Base-by-base conservation (phyloP, 2,329 filamentous ascomycete species). In the Epicoccum sorghinum region DNA sequence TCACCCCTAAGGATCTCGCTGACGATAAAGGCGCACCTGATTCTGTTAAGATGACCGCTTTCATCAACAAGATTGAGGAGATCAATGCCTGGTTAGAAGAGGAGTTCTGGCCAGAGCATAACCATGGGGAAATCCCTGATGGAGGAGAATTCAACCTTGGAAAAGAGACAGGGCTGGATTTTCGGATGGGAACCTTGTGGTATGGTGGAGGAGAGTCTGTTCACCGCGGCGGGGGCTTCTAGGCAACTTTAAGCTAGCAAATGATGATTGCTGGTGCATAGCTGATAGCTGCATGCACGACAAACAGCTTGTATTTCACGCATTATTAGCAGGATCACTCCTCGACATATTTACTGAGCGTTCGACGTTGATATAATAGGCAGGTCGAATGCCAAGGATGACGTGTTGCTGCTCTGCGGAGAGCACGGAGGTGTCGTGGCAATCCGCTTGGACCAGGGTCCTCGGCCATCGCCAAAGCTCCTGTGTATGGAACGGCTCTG, bases 141-240 rank as follows among this genome's bases (percentile, higher is more conserved):
- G 79, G 79, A 10, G 88, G 89, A 0, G 89, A 95, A 68, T 97
- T 93, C 92, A 78, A 89, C 23, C 86, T 97, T n/a, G 93, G 93
- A 0, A 85, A 96, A 65, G 91, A 93, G 72, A 88, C 81, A 64
- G 93, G 93, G 0, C 76, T 97, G 49, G 89, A 93, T 67, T 86
- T 86, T 54, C 84, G 90, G 39, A 85, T 83, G 59, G 93, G 93
- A 0, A 80, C 82, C 5, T 75, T 96, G 39, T 98, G 93, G 92
- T 71, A 67, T 77, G 93, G 79, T 3, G 90, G 87, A 24, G 93
- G 93, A 0, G 83, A 89, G 59, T 89, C 86, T 3, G 81, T 96
- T 14, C 68, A 77, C 55, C 50, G 80, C 7, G 84, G 85, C 0
- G 74, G 77, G 55, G 82, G 78, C 1, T 81, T 81, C 55, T 79